phyloP scores from a whole-genome alignment of 208 protist genomes.

The Zelonia costaricensis region DNA sequence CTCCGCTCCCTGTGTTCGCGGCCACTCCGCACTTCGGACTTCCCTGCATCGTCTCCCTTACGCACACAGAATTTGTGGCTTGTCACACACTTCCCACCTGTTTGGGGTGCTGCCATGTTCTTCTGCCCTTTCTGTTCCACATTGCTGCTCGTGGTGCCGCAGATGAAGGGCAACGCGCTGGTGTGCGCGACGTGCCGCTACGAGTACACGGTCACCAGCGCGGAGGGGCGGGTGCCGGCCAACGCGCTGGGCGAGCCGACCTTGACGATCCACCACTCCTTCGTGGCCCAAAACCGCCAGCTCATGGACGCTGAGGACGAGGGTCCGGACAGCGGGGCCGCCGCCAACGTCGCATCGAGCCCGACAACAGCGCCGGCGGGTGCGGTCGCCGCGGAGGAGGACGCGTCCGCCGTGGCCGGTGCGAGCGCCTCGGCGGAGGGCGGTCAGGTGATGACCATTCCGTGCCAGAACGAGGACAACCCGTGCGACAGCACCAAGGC shows the following conservation, averaged over 20 bases:
- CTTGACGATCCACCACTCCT: constrained; percentile 69
- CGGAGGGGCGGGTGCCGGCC: constrained; percentile 36
- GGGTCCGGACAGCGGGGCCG: neutral
- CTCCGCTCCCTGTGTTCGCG: too few species aligned
- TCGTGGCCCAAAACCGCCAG: constrained; percentile 50
- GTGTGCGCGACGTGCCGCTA: constrained; percentile 80
- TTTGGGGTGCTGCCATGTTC: too few species aligned
- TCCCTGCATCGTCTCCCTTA: too few species aligned
- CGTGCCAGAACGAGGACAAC: constrained; percentile 76
- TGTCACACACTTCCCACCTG: neutral
- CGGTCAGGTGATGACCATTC: constrained; percentile 84
- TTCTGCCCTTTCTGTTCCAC: constrained; percentile 92
- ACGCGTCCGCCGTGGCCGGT: neutral
- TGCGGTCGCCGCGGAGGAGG: neutral
- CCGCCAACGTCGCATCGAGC: neutral
- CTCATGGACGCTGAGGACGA: constrained; percentile 37
- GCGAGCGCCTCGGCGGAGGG: constrained; percentile 49
- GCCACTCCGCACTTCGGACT: too few species aligned
- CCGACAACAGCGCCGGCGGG: neutral
- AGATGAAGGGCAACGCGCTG: constrained; percentile 43
- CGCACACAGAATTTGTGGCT: too few species aligned
- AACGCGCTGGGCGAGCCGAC: constrained; percentile 41
- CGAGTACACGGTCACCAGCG: constrained; percentile 37
- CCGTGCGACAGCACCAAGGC: constrained; percentile 85
- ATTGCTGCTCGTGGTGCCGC: constrained; percentile 62